Conservation (phyloP, 176 grass and related monocot genomes). For the Cenchrus americanus region DNA sequence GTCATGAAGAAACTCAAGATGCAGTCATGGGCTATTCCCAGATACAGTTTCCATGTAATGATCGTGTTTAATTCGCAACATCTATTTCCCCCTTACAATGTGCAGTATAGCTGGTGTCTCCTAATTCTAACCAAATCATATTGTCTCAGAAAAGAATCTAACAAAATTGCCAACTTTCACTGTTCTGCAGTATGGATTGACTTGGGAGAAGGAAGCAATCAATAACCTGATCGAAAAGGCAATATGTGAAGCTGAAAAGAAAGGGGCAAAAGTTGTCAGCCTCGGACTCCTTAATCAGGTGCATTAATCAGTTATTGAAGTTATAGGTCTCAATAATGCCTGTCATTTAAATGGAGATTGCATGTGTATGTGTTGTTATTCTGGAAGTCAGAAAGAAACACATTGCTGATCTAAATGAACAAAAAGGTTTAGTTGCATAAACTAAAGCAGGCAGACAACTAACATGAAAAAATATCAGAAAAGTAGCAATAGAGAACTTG, state of each 20-base stretch:
- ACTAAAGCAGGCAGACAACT: background rate
- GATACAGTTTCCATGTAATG: slow-evolving; percentile 90
- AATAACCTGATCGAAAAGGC: slow-evolving; percentile 79
- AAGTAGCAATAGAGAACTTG: background rate
- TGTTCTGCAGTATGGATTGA: slow-evolving; percentile 66
- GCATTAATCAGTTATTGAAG: slow-evolving; percentile 7
- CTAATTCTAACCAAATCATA: slow-evolving; percentile 14
- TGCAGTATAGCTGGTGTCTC: background rate
- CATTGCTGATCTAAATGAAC: background rate
- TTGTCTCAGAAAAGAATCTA: background rate
- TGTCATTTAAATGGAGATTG: background rate
- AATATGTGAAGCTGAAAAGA: slow-evolving; percentile 73
- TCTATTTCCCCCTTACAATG: background rate
- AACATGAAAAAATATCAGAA: background rate
- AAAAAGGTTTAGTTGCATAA: background rate
- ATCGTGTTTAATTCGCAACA: background rate
- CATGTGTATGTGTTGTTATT: background rate
- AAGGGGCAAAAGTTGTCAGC: slow-evolving; percentile 79
- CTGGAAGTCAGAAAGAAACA: slow-evolving; percentile 1
- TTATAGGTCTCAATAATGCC: background rate
- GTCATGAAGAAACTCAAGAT: slow-evolving; percentile 71
- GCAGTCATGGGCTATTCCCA: slow-evolving; percentile 88
- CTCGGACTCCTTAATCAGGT: slow-evolving; percentile 88
- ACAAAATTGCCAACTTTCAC: slow-evolving; percentile 32
- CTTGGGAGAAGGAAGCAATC: slow-evolving; percentile 69